These are phyloP conservation scores for Thermoascus crustaceus DNA, from an alignment of 2,329 filamentous ascomycete genomes.

Conservation along the genomic window DNA sequence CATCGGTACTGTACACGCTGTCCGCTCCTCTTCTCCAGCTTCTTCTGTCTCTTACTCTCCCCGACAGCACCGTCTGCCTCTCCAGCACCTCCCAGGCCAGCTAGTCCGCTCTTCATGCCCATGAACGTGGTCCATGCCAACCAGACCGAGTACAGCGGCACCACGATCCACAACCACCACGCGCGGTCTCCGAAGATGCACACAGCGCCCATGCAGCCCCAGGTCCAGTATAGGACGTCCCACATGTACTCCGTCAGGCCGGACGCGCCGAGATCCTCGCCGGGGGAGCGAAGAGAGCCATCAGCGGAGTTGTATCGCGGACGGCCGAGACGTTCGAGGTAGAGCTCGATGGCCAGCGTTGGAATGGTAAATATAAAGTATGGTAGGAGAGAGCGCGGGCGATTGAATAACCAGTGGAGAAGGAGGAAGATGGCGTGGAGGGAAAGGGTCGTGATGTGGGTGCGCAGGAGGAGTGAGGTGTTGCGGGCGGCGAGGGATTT, in stretches of 20 bases:
- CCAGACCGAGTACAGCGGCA: constrained; percentile 43
- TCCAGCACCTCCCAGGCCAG: constrained; percentile 32
- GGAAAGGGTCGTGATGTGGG: constrained; percentile 65
- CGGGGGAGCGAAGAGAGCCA: constrained; percentile 61
- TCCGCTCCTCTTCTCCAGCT: constrained; percentile 45
- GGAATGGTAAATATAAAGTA: constrained; percentile 70
- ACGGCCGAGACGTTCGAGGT: constrained; percentile 76
- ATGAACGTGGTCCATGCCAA: constrained; percentile 39
- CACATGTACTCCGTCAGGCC: constrained; percentile 98
- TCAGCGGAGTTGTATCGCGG: constrained; percentile 61
- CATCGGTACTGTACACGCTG: constrained; percentile 37
- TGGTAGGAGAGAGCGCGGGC: constrained; percentile 52
- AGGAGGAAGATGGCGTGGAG: constrained; percentile 70
- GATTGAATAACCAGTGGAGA: constrained; percentile 56
- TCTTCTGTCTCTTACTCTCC: constrained; percentile 46
- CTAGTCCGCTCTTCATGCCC: constrained; percentile 38
- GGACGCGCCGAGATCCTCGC: constrained; percentile 78
- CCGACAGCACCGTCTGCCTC: constrained; percentile 16
- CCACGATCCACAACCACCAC: constrained; percentile 55
- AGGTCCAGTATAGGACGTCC: constrained; percentile 92
- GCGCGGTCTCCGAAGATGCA: constrained; percentile 73
- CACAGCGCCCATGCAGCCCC: constrained; percentile 65
- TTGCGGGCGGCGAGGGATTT: constrained; percentile 69
- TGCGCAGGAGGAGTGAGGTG: constrained; percentile 64
- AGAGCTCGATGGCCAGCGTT: constrained; percentile 69